phyloP scores from a whole-genome alignment of 164 flowering plant species.

The Kingdonia uniflora region DNA sequence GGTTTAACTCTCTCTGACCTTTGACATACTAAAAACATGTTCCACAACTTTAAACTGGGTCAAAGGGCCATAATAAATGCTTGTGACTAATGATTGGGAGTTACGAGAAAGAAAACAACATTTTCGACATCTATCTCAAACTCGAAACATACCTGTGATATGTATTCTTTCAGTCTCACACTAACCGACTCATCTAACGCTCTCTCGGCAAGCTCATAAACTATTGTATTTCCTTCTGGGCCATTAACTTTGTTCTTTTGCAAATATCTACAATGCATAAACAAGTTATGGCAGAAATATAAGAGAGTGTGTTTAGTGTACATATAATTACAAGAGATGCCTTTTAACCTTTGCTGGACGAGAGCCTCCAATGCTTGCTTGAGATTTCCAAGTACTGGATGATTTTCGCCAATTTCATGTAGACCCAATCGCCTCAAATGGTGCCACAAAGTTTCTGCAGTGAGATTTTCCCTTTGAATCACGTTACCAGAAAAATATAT shows the following conservation, averaged over 20 bases:
- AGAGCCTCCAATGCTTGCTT: slow-evolving; percentile 72
- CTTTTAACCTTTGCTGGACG: slow-evolving; percentile 70
- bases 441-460: slow-evolving; percentile 67
- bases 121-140: too few relatives aligned
- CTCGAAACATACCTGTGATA: background rate
- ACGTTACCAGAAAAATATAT: background rate
- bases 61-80: too few relatives aligned
- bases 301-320: background rate
- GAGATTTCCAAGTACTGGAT: slow-evolving; percentile 60
- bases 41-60: too few relatives aligned
- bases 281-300: background rate
- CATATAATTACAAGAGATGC: background rate
- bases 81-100: too few relatives aligned
- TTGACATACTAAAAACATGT: too few relatives aligned
- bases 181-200: slow-evolving; percentile 42
- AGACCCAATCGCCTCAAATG: slow-evolving; percentile 70
- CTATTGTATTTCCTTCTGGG: slow-evolving; percentile 56
- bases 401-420: slow-evolving; percentile 52
- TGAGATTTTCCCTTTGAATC: background rate
- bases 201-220: slow-evolving; percentile 85
- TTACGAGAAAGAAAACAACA: too few relatives aligned
- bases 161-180: slow-evolving; percentile 14
- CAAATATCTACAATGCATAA: slow-evolving; percentile 39
- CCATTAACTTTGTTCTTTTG: slow-evolving; percentile 69
- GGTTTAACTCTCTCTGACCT: too few relatives aligned